Conservation (phyloP, 208 protist genomes). For the Acanthamoeba castellanii region DNA sequence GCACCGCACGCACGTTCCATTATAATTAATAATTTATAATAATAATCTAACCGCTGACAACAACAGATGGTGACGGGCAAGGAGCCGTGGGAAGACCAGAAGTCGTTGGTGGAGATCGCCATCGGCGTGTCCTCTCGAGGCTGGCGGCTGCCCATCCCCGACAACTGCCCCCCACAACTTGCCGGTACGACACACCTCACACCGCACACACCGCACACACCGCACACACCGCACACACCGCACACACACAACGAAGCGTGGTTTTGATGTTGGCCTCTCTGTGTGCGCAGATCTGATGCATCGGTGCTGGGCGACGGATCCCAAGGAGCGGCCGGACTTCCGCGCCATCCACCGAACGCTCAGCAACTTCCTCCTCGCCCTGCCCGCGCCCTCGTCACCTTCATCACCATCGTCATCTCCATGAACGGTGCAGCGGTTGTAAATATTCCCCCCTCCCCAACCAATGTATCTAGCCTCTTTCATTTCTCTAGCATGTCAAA, state of each 20-base stretch:
- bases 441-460: no score
- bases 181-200: background rate
- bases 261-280: no score
- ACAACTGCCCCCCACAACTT: background rate
- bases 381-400: background rate
- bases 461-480: no score
- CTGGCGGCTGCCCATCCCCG: background rate
- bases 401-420: no score
- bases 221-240: no score
- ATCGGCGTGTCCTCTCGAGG: slow-evolving; percentile 6
- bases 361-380: background rate
- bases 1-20: no score
- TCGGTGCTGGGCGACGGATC: background rate
- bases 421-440: no score
- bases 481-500: no score
- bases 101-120: slow-evolving; percentile 7
- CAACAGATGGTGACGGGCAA: slow-evolving; percentile 15
- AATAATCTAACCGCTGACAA: background rate
- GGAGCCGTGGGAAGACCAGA: background rate
- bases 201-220: no score
- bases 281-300: background rate
- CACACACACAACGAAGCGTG: no score
- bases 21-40: no score
- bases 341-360: background rate
- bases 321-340: background rate